Evolutionary conservation across 2,329 filamentous ascomycete species (phyloP), one percentile per base, ranked within the genome.

Genomic region (Arachnopeziza araneosa): DNA sequence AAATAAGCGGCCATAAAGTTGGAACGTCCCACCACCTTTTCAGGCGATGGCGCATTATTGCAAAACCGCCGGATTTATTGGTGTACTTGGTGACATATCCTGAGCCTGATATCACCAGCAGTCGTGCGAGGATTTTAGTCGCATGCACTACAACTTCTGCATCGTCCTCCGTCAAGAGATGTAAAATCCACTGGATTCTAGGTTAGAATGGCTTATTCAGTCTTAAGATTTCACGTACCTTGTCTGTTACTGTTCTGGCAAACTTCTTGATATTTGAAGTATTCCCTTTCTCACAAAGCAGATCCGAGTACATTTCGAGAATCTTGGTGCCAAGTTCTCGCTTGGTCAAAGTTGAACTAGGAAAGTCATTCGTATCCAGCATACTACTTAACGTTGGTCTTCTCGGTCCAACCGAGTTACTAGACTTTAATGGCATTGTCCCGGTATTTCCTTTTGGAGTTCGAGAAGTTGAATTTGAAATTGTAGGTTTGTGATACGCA

Each of bases 221-320:
- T 55, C 24, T 14, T 50, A 58, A 53, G 59, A 24, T 60, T 57
- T 56, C 63, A 74, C 79, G 70, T 78, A 91, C 90, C 82, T 96
- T 96, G 68, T 96, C 96, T 23, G 93, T 97, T 9, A 99, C 93
- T 1, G 93, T 96, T 70, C 89, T 90, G 5, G 92, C 91, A 78
- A 99, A 98, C 68, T 92, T 95, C 70, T 87, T 85, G 59, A 96
- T 89, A 63, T 88, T 86, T 17, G 78, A 78, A 10, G 82, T 76
- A 64, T 87, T 91, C 23, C 82, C 82, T 67, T 85, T 84, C 63
- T 90, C 86, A 69, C 92, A 96, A 10, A 97, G 78, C 12, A 96
- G 79, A 24, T 86, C 82, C 8, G 88, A 83, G 70, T 95, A 93
- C 75, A 96, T 86, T 64, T 84, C 84, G 22, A 97, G 77, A 57